Evolutionary conservation across 306 rosid genomes (phyloP).

Genomic region (Fagus sylvatica): DNA sequence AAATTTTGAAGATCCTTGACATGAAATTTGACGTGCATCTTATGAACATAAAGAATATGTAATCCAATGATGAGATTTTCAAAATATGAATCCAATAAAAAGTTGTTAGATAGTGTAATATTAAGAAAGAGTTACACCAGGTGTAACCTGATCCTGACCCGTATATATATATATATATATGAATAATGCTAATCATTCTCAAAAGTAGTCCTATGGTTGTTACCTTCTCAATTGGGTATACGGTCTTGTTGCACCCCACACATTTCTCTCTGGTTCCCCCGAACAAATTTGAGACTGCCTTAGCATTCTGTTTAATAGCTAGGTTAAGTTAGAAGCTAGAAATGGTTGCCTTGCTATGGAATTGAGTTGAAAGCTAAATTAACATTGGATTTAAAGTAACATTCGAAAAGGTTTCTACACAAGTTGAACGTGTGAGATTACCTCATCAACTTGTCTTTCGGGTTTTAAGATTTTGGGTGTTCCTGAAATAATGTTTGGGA

Average conservation of each 20-base stretch:
- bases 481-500: slow-evolving; percentile 42
- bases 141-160: too few species aligned
- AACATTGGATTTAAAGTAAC: neutral
- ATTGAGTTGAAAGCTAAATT: neutral
- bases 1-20: too few species aligned
- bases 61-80: too few species aligned
- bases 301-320: slow-evolving; percentile 45
- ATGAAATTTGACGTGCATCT: too few species aligned
- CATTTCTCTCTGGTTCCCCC: slow-evolving; percentile 80
- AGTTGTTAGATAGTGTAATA: too few species aligned
- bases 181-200: neutral
- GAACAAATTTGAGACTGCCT: slow-evolving; percentile 50
- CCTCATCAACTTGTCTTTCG: slow-evolving; percentile 53
- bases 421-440: slow-evolving; percentile 3
- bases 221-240: slow-evolving; percentile 83
- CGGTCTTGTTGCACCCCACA: slow-evolving; percentile 66
- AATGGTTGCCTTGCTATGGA: neutral
- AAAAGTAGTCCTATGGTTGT: neutral
- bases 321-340: slow-evolving; percentile 2
- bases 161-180: neutral
- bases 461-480: slow-evolving; percentile 61
- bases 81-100: too few species aligned
- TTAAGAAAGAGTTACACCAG: too few species aligned
- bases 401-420: too few species aligned
- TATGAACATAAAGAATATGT: too few species aligned